Conservation (phyloP, 192 early-diverging fungal species). For the Allomyces javanicus region DNA sequence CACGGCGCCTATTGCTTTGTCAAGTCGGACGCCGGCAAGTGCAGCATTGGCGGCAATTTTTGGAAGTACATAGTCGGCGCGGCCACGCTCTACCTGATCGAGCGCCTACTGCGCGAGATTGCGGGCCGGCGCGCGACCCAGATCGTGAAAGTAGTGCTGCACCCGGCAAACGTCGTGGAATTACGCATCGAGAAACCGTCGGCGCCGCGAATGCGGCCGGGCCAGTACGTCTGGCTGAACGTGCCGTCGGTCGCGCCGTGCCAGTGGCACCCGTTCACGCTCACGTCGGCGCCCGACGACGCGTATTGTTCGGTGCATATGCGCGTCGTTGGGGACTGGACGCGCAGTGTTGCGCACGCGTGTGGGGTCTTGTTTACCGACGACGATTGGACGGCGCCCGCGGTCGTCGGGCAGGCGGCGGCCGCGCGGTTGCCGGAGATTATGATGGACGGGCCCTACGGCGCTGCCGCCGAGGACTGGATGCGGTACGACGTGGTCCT, state of each 20-base stretch:
- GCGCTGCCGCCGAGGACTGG: constrained; percentile 59
- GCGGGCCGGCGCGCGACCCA: constrained; percentile 48
- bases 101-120: constrained; percentile 51
- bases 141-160: constrained; percentile 64
- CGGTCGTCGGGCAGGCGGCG: constrained; percentile 8
- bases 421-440: constrained; percentile 32
- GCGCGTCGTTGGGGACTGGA: constrained; percentile 58
- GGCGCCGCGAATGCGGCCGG: constrained; percentile 35
- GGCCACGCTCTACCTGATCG: constrained; percentile 43
- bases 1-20: constrained; percentile 75
- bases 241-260: constrained; percentile 49
- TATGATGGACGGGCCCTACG: constrained; percentile 61
- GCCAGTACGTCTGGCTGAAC: constrained; percentile 61
- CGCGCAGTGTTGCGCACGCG: constrained; percentile 39
- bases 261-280: constrained; percentile 71
- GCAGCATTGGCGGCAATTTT: constrained; percentile 21
- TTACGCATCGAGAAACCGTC: constrained; percentile 52
- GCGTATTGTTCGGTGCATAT: constrained; percentile 55
- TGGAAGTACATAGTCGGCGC: constrained; percentile 65
- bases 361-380: neutral
- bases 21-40: constrained; percentile 30
- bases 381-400: constrained; percentile 3
- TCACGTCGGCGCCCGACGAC: constrained; percentile 63
- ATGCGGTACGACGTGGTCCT: constrained; percentile 59
- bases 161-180: constrained; percentile 64